A percentile compares a stretch with the other conserved stretches of the same genome.
phyloP scores from a whole-genome alignment of 1,284 basidiomycete species.

The Apiotrichum siamense region DNA sequence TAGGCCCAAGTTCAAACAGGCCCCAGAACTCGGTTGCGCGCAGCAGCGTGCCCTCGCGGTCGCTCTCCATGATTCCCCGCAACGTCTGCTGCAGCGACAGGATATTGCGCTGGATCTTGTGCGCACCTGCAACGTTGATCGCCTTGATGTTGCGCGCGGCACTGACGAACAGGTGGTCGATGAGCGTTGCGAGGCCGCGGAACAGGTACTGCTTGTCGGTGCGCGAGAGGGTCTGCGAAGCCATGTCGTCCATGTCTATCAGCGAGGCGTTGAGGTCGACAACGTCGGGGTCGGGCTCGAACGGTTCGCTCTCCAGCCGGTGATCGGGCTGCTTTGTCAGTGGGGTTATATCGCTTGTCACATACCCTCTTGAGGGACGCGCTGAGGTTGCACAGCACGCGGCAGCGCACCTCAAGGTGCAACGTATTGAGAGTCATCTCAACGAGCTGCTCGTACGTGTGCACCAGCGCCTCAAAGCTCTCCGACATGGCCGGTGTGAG shows the following conservation, averaged over 20 bases:
- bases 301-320: conserved; percentile 67
- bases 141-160: conserved; percentile 65
- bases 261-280: conserved; percentile 81
- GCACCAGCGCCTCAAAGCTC: conserved; percentile 80
- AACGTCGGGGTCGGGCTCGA: conserved; percentile 85
- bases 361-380: conserved; percentile 66
- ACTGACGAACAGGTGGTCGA: conserved; percentile 74
- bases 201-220: conserved; percentile 76
- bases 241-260: conserved; percentile 67
- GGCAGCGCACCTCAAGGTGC: conserved; percentile 79
- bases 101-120: conserved; percentile 85
- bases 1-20: conserved; percentile 65
- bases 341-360: neutral
- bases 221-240: conserved; percentile 58
- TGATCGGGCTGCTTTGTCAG: conserved; percentile 64
- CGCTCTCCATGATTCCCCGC: conserved; percentile 60
- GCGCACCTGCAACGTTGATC: conserved; percentile 71
- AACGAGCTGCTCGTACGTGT: conserved; percentile 82
- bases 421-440: conserved; percentile 83
- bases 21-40: conserved; percentile 74
- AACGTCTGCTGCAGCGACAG: conserved; percentile 88
- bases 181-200: conserved; percentile 74
- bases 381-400: conserved; percentile 74
- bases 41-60: conserved; percentile 62
- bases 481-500: conserved; percentile 79